Percentiles rank a stretch among this genome's conserved stretches.
phyloP scores from a whole-genome alignment of 1,139 yeast species.

The Geotrichum citri-aurantii region DNA sequence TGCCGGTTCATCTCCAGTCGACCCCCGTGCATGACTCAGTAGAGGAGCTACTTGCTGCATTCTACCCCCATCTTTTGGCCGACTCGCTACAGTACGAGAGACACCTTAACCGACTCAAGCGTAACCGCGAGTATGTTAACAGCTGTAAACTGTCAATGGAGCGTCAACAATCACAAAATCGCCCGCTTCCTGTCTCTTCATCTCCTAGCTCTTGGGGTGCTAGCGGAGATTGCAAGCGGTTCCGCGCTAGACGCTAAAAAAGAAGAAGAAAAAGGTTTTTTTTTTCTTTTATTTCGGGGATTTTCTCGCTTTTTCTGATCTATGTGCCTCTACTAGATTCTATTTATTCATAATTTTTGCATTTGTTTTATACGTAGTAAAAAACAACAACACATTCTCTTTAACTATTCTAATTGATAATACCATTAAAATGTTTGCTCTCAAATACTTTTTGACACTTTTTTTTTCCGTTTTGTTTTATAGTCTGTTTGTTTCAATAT shows the following conservation, averaged over 20 bases:
- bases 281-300: neutral
- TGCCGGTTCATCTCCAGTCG: slow-evolving; percentile 23
- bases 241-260: neutral
- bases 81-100: slow-evolving; percentile 21
- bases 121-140: slow-evolving; percentile 21
- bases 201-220: neutral
- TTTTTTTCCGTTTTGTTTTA: too few relatives aligned
- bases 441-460: too few relatives aligned
- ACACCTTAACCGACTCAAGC: slow-evolving; percentile 25
- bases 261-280: neutral
- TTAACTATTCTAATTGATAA: too few relatives aligned
- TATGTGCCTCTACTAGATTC: too few relatives aligned
- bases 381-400: too few relatives aligned
- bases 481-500: too few relatives aligned
- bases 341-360: neutral
- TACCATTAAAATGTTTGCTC: too few relatives aligned
- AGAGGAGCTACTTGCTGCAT: slow-evolving; percentile 24
- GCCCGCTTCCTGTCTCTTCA: neutral
- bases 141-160: neutral
- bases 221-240: neutral
- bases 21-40: slow-evolving; percentile 24
- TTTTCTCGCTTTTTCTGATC: neutral
- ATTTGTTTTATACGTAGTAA: neutral
- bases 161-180: neutral
- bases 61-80: slow-evolving; percentile 23